These are phyloP conservation scores for Otatea glauca DNA, from an alignment of 176 grass and related monocot genomes.

Conservation along the genomic window DNA sequence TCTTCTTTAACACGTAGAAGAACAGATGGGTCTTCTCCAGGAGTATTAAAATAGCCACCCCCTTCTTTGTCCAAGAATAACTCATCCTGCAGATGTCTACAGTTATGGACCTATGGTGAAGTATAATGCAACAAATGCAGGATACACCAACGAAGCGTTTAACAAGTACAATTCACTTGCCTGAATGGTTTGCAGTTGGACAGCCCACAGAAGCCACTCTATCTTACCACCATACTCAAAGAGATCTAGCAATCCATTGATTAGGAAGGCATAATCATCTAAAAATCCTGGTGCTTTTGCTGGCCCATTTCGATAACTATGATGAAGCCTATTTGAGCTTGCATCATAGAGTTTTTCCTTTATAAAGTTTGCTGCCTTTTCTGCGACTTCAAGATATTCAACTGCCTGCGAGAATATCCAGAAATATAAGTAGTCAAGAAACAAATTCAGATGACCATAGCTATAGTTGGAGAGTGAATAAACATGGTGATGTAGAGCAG, in stretches of 20 bases:
- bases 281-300: constrained; percentile 96
- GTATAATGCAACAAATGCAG: constrained; percentile 4
- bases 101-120: background rate
- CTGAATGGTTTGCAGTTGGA: constrained; percentile 83
- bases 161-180: constrained; percentile 47
- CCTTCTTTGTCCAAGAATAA: constrained; percentile 88
- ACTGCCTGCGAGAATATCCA: constrained; percentile 62
- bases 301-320: constrained; percentile 89
- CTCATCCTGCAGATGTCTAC: constrained; percentile 62
- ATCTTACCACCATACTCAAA: constrained; percentile 85
- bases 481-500: constrained; percentile 21
- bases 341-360: constrained; percentile 74
- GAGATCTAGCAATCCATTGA: constrained; percentile 85
- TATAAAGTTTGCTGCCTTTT: constrained; percentile 84
- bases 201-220: constrained; percentile 83
- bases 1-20: constrained; percentile 91
- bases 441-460: constrained; percentile 4
- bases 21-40: constrained; percentile 91
- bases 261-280: constrained; percentile 97
- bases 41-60: constrained; percentile 93
- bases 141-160: constrained; percentile 6
- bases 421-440: background rate
- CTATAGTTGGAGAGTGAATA: background rate
- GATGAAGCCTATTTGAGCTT: constrained; percentile 65
- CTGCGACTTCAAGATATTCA: constrained; percentile 82